Evolutionary conservation across 2,329 filamentous ascomycete species (phyloP).

Genomic region (Hypoxylon sp.): DNA sequence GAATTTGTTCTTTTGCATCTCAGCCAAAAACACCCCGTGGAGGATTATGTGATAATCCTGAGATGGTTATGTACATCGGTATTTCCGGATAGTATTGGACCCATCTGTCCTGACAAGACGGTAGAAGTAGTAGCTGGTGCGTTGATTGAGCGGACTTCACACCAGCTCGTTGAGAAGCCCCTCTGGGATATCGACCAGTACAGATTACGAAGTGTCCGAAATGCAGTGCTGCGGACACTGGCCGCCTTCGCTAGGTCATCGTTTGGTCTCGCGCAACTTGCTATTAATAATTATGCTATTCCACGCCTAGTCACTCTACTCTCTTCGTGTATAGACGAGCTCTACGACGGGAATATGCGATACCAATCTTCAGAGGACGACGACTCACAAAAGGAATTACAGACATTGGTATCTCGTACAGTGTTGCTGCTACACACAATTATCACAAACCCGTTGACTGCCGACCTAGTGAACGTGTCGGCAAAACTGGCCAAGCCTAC

Average conservation of each 20-base stretch:
- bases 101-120: constrained; percentile 67
- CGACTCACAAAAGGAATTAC: constrained; percentile 54
- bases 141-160: constrained; percentile 75
- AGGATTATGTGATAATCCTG: constrained; percentile 75
- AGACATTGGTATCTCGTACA: constrained; percentile 64
- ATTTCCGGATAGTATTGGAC: constrained; percentile 75
- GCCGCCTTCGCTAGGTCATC: constrained; percentile 73
- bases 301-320: constrained; percentile 80
- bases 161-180: constrained; percentile 72
- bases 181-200: constrained; percentile 59
- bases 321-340: constrained; percentile 76
- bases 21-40: constrained; percentile 74
- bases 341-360: constrained; percentile 74
- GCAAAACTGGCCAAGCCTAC: constrained; percentile 78
- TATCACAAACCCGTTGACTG: constrained; percentile 64
- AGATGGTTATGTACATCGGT: constrained; percentile 77
- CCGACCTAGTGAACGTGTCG: constrained; percentile 71
- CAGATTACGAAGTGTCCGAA: constrained; percentile 60
- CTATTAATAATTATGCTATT: constrained; percentile 76
- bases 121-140: constrained; percentile 61
- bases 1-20: constrained; percentile 78
- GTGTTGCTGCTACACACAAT: constrained; percentile 68
- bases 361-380: constrained; percentile 46
- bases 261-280: constrained; percentile 76
- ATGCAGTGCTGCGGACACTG: constrained; percentile 68